These are phyloP conservation scores for Tricholomella constricta DNA, from an alignment of 768 basidiomycete species.

Conservation along the genomic window DNA sequence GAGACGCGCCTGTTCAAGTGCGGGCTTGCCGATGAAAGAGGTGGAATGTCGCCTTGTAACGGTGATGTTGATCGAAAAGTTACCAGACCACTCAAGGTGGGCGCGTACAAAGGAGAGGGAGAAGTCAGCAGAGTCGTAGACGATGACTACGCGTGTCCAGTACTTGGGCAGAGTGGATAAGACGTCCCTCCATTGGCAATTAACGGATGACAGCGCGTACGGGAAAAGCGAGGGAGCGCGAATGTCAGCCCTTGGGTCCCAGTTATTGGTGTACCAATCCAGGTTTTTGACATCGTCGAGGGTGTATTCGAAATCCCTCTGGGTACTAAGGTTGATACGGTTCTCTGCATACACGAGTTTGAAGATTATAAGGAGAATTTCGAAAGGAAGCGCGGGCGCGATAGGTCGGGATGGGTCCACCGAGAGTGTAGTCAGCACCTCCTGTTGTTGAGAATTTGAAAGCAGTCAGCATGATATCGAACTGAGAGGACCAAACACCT, in stretches of 20 bases:
- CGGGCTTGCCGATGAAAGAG: not conserved
- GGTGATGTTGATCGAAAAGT: not conserved
- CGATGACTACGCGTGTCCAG: conserved; percentile 1
- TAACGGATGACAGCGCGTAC: not conserved
- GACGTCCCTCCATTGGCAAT: not conserved
- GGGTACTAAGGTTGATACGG: not conserved
- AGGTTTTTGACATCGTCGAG: not conserved
- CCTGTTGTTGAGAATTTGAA: too few species aligned
- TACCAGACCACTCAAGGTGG: not conserved
- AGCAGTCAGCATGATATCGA: too few species aligned
- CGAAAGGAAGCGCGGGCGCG: too few species aligned
- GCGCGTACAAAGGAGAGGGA: not conserved
- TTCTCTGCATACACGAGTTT: not conserved
- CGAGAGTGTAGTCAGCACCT: too few species aligned
- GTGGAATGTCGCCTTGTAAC: not conserved
- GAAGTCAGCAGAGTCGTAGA: not conserved
- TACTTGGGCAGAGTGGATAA: not conserved
- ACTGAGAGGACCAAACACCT: too few species aligned
- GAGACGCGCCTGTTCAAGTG: not conserved
- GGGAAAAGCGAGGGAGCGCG: not conserved
- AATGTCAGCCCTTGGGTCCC: not conserved
- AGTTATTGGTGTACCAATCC: too few species aligned
- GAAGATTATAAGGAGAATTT: conserved; percentile 7
- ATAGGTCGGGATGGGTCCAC: too few species aligned
- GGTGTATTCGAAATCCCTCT: not conserved